Evolutionary conservation across 2,329 filamentous ascomycete species (phyloP).

Genomic region (Fusarium acutatum): DNA sequence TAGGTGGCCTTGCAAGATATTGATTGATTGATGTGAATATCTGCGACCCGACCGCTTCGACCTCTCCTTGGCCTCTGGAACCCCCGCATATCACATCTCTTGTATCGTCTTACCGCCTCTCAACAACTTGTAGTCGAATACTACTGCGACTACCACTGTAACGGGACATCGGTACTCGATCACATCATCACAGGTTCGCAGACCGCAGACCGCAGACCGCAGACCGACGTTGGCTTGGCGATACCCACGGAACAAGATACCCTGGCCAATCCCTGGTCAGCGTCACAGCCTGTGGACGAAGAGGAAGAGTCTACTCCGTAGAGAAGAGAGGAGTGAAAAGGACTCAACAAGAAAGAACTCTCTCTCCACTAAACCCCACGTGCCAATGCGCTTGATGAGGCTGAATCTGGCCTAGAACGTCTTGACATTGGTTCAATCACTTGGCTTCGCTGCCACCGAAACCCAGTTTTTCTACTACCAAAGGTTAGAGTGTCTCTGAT

Average conservation of each 20-base stretch:
- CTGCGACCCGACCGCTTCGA: not conserved
- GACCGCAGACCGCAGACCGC: slow-evolving; percentile 12
- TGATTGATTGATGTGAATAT: not conserved
- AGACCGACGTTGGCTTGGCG: slow-evolving; percentile 25
- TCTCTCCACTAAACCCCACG: slow-evolving; percentile 40
- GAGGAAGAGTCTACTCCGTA: not conserved
- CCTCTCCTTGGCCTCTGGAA: not conserved
- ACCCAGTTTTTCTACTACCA: slow-evolving; percentile 25
- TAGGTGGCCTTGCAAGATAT: not conserved
- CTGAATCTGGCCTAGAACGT: slow-evolving; percentile 43
- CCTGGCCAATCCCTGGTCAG: slow-evolving; percentile 31
- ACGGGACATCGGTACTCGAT: not conserved
- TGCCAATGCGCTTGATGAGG: slow-evolving; percentile 40
- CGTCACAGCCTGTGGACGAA: slow-evolving; percentile 14
- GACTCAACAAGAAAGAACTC: slow-evolving; percentile 14
- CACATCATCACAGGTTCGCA: slow-evolving; percentile 10
- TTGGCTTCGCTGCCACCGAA: slow-evolving; percentile 23
- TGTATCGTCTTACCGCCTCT: slow-evolving; percentile 11
- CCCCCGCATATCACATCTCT: slow-evolving; percentile 7
- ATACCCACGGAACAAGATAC: slow-evolving; percentile 7
- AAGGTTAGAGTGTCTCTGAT: not conserved
- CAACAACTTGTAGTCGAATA: not conserved
- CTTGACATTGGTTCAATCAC: slow-evolving; percentile 32
- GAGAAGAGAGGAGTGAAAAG: slow-evolving; percentile 1
- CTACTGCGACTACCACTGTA: not conserved